These are phyloP conservation scores for Alternaria metachromatica DNA, from an alignment of 2,329 filamentous ascomycete species.

Conservation along the genomic window DNA sequence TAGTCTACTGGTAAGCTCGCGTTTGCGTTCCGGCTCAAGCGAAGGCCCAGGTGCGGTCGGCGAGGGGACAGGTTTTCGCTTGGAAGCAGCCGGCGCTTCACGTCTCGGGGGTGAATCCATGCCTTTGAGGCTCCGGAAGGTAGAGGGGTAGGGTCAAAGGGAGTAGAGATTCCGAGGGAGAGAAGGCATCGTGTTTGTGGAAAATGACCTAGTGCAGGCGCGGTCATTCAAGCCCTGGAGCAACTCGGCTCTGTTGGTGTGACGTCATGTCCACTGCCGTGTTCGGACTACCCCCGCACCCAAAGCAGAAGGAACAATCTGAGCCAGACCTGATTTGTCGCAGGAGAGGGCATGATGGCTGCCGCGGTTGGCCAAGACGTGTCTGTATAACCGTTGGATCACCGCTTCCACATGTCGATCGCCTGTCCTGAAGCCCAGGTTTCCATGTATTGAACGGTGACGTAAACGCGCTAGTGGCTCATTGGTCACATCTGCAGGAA, in stretches of 20 bases:
- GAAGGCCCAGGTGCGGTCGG: conserved; percentile 5
- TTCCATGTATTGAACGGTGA: conserved; percentile 3
- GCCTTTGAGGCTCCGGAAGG: neutral
- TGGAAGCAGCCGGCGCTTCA: conserved; percentile 10
- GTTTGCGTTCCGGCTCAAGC: conserved; percentile 17
- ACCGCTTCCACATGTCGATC: neutral
- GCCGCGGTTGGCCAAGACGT: neutral
- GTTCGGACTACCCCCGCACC: conserved; percentile 2
- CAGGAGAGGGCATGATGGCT: neutral
- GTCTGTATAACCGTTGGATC: neutral
- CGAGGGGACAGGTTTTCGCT: conserved; percentile 21
- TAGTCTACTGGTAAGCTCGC: conserved; percentile 18
- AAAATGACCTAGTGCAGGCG: conserved; percentile 6
- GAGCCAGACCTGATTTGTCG: neutral
- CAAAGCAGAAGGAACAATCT: conserved; percentile 6
- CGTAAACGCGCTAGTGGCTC: conserved; percentile 1
- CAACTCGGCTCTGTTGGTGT: conserved; percentile 11
- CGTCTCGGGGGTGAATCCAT: conserved; percentile 16
- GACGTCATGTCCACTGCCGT: conserved; percentile 17
- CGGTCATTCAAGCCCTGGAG: conserved; percentile 5
- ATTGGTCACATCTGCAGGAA: neutral
- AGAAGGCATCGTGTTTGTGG: conserved; percentile 6
- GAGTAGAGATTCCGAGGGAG: neutral
- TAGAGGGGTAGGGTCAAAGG: neutral
- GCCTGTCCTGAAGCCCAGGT: neutral